Base-by-base conservation (phyloP, 2,329 filamentous ascomycete genomes). In the Colletotrichum cordylinicola region DNA sequence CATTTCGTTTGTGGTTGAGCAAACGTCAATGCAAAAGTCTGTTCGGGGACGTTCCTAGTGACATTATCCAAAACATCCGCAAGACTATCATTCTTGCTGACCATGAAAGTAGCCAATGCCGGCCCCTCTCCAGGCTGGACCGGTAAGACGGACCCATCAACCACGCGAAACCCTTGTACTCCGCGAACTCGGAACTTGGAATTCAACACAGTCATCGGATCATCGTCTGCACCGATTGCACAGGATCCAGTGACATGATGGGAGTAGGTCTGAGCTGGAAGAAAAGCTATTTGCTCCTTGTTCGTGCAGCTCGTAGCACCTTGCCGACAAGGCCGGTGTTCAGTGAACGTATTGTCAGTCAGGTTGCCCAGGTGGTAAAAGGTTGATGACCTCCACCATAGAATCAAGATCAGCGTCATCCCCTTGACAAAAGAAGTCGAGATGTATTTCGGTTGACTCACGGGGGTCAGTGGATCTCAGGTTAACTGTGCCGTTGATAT, bases 401-500 rank as follows among this genome's bases (percentile, higher is more conserved):
- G 84, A 84, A 68, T 82, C 79, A 6, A 87, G 80, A 58, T 88
- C 84, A 79, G 88, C 84, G 15, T 87, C 87, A 7, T 87, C 85
- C 2, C 89, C 88, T 33, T 87, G 80, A 15, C 84, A 85, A 85
- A 87, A 92, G 80, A 88, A 90, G 79, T 90, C 90, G 84, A 92
- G 92, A 80, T 89, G 87, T 80, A 93, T 93, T 27, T 89, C 82
- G 0, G 93, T 93, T 15, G 89, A 88, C 69, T 94, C 93, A 2
- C 88, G 88, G 0, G 93, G 92, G 79, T 94, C 88, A 0, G 89
- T 85, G 0, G 91, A 93, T 21, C 85, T 86, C 3, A 95, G 86
- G 3, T 85, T 89, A 16, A 95, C 92, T 0, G 87, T 91, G n/a
- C 93, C 93, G 10, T 88, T 87, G 67, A 88, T 86, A 56, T 94